Conservation (phyloP, 1,139 yeast species). For the Kodamaea arcana region DNA sequence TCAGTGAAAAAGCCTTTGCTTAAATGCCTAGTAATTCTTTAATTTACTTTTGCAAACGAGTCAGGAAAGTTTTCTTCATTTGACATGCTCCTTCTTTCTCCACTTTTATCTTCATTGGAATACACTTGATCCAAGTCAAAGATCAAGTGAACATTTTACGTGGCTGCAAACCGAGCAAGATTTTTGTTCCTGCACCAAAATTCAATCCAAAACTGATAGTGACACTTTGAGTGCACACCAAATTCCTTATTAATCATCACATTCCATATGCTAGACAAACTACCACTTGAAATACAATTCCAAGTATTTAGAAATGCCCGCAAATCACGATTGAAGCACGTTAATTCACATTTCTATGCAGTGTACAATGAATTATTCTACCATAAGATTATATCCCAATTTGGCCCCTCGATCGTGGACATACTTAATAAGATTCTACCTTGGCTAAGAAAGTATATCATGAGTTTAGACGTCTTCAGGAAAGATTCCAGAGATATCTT, state of each 20-base stretch:
- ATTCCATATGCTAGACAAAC: neutral
- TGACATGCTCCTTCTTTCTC: too few species aligned
- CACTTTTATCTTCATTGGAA: too few species aligned
- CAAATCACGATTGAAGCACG: constrained; percentile 33
- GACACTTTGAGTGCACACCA: neutral
- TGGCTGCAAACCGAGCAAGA: neutral
- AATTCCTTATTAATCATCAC: neutral
- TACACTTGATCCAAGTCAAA: too few species aligned
- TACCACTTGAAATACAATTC: constrained; percentile 53
- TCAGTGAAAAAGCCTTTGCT: too few species aligned
- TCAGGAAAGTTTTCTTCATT: too few species aligned
- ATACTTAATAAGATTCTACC: constrained; percentile 32
- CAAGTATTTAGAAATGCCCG: constrained; percentile 41
- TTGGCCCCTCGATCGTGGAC: constrained; percentile 37
- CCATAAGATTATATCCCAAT: constrained; percentile 36
- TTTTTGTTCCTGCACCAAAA: neutral
- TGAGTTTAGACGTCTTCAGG: constrained; percentile 48
- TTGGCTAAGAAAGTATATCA: constrained; percentile 42
- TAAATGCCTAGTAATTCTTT: too few species aligned
- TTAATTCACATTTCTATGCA: constrained; percentile 41
- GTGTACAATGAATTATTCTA: constrained; percentile 49
- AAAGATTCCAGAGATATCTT: constrained; percentile 29
- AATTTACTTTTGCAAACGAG: too few species aligned
- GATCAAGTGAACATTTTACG: too few species aligned
- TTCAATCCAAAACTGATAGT: too few species aligned